Base-by-base conservation (phyloP, 202 grass and related monocot genomes). In the Dendrocalamus latiflorus region DNA sequence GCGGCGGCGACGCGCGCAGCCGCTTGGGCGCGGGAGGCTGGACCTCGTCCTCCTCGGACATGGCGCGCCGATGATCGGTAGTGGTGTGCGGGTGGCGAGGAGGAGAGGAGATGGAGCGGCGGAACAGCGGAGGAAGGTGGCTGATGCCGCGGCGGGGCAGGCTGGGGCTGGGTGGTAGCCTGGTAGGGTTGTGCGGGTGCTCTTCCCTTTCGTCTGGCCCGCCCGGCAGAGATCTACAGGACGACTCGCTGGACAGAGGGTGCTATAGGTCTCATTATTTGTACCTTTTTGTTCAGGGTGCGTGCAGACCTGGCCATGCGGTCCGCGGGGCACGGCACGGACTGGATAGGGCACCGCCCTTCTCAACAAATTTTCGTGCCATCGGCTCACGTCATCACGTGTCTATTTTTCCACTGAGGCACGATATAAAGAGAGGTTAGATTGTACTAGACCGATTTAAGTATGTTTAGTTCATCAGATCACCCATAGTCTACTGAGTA, bases 31-130 rank as follows among this genome's bases (percentile, higher is more conserved):
- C 8, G 30, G 53, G 57, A 61, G 87, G 53, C 91, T 91, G 82
- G 72, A 86, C 94, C 50, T 83, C 86, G 64, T 92, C 94, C 76
- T 89, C 85, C 73, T 81, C 90, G 22, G 91, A 85, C 88, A 93
- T 91, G n/a, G 38, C 47, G 7, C 53, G 30, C 25, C 36, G 56
- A 18, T 5, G n/a, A n/a, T n/a, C n/a, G n/a, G n/a, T n/a, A n/a
- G n/a, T 47, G 54, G 54, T 22, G 1, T 16, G 9, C 9, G 54
- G 54, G n/a, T 56, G 54, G 9, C 16, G 37, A 45, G 39, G 57
- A 24, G 42, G 42, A 4, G 24, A 53, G 18, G 49, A 3, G 36
- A 25, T 53, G 47, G 72, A 22, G 47, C 15, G 16, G 22, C 13
- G 11, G 48, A 3, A n/a, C n/a, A n/a, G n/a, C n/a, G n/a, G n/a